A percentile compares a stretch with the other conserved stretches of the same genome.
phyloP scores from a whole-genome alignment of 768 basidiomycete genomes.

The Aureoboletus auriporus region DNA sequence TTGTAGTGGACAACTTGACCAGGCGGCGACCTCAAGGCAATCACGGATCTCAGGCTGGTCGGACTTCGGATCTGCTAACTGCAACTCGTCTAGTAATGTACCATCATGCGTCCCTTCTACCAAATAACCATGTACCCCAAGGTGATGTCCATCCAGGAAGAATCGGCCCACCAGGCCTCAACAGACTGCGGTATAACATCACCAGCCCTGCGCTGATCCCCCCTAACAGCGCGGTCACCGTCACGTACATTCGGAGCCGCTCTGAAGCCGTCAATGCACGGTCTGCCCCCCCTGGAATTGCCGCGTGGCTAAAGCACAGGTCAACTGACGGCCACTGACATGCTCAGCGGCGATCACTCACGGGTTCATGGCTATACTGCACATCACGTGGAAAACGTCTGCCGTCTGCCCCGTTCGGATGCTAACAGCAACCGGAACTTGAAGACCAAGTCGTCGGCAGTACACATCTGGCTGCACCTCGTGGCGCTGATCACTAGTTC shows the following conservation, averaged over 20 bases:
- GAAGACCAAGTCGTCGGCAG: conserved; percentile 82
- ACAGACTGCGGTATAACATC: conserved; percentile 64
- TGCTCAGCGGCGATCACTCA: conserved; percentile 38
- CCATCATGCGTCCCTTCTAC: conserved; percentile 38
- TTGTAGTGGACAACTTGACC: conserved; percentile 16
- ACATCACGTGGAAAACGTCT: conserved; percentile 85
- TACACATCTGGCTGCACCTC: conserved; percentile 99
- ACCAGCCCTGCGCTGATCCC: conserved; percentile 70
- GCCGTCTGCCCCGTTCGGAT: conserved; percentile 81
- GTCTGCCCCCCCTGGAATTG: conserved; percentile 83
- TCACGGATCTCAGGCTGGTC: conserved; percentile 32
- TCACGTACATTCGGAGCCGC: conserved; percentile 68
- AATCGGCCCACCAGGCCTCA: conserved; percentile 55
- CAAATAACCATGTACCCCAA: conserved; percentile 67
- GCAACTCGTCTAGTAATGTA: conserved; percentile 15
- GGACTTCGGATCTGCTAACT: conserved; percentile 31
- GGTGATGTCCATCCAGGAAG: conserved; percentile 51
- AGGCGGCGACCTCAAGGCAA: conserved; percentile 33
- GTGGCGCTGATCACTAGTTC: conserved; percentile 59
- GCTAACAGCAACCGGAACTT: conserved; percentile 92
- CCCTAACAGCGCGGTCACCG: conserved; percentile 67
- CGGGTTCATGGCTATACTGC: conserved; percentile 84
- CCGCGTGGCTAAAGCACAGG: conserved; percentile 40
- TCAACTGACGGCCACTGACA: conserved; percentile 9
- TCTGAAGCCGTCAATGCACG: conserved; percentile 68